phyloP scores from a whole-genome alignment of 208 protist species.

The Trypanosoma congolense region DNA sequence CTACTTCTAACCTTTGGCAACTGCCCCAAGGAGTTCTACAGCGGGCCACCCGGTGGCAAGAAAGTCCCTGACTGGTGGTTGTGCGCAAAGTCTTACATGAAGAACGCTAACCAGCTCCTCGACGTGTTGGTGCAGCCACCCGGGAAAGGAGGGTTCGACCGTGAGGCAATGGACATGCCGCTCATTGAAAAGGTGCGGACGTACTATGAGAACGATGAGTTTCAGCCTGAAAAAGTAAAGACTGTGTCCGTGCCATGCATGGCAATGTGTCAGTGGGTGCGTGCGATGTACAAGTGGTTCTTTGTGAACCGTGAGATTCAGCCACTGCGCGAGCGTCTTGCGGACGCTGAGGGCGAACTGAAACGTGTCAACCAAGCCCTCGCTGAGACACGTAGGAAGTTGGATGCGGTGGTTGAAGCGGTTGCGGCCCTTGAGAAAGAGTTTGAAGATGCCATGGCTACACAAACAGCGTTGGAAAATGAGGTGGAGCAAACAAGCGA shows the following conservation, averaged over 20 bases:
- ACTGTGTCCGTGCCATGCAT: slow-evolving; percentile 95
- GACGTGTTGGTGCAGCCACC: slow-evolving; percentile 85
- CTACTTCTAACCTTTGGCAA: slow-evolving; percentile 94
- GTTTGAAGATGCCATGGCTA: slow-evolving; percentile 87
- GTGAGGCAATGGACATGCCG: slow-evolving; percentile 91
- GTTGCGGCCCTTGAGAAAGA: slow-evolving; percentile 92
- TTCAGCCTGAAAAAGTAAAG: slow-evolving; percentile 88
- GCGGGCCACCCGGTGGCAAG: slow-evolving; percentile 85
- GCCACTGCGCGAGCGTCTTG: slow-evolving; percentile 86
- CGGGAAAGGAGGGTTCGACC: slow-evolving; percentile 86
- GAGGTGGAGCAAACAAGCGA: slow-evolving; percentile 92
- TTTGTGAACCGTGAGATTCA: slow-evolving; percentile 94
- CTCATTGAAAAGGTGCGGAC: slow-evolving; percentile 92
- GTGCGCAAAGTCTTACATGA: slow-evolving; percentile 91
- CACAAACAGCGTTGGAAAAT: slow-evolving; percentile 91
- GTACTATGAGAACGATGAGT: slow-evolving; percentile 91
- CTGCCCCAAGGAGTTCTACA: slow-evolving; percentile 92
- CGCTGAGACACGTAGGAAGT: slow-evolving; percentile 76
- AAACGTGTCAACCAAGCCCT: slow-evolving; percentile 86
- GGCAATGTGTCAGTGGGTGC: slow-evolving; percentile 97
- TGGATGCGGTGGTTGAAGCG: slow-evolving; percentile 91
- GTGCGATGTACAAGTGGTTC: slow-evolving; percentile 97
- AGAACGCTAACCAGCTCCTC: slow-evolving; percentile 88
- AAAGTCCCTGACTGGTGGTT: slow-evolving; percentile 96
- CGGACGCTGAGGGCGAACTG: slow-evolving; percentile 87